phyloP scores from a whole-genome alignment of 257 asterid genomes.

The Apocynum venetum region DNA sequence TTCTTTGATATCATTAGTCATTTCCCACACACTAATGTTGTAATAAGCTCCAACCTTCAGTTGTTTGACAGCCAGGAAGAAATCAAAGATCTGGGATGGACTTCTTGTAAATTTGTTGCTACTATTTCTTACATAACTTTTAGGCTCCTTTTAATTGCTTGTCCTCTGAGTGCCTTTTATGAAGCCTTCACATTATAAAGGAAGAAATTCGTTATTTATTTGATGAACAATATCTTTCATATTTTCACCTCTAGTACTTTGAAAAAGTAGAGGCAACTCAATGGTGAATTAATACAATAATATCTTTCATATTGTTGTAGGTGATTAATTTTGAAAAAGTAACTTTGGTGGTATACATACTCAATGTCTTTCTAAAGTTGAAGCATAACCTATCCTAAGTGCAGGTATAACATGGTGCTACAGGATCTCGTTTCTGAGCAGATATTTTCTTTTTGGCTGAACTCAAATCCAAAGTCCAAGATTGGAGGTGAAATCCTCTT shows the following conservation, averaged over 20 bases:
- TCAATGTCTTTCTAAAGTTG: background rate
- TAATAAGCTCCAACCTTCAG: too few relatives aligned
- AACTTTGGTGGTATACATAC: background rate
- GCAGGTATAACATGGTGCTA: slow-evolving; percentile 33
- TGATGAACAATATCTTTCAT: background rate
- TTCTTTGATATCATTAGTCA: too few relatives aligned
- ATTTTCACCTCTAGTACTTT: background rate
- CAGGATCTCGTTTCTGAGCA: slow-evolving; percentile 23
- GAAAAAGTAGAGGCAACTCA: too few relatives aligned
- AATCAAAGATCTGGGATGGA: background rate
- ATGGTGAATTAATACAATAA: too few relatives aligned
- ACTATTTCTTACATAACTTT: background rate
- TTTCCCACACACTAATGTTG: too few relatives aligned
- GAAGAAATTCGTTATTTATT: background rate
- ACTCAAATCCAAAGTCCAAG: slow-evolving; percentile 18
- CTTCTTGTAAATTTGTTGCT: background rate
- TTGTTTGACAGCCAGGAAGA: background rate
- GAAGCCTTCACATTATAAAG: background rate
- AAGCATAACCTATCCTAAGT: background rate
- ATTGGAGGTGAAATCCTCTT: slow-evolving; percentile 34
- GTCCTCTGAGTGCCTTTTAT: background rate
- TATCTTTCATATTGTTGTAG: background rate
- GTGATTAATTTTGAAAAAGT: background rate
- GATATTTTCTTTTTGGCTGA: slow-evolving; percentile 34
- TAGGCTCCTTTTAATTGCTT: background rate